phyloP scores from a whole-genome alignment of 345 rosid species.

The Syzygium oleosum region DNA sequence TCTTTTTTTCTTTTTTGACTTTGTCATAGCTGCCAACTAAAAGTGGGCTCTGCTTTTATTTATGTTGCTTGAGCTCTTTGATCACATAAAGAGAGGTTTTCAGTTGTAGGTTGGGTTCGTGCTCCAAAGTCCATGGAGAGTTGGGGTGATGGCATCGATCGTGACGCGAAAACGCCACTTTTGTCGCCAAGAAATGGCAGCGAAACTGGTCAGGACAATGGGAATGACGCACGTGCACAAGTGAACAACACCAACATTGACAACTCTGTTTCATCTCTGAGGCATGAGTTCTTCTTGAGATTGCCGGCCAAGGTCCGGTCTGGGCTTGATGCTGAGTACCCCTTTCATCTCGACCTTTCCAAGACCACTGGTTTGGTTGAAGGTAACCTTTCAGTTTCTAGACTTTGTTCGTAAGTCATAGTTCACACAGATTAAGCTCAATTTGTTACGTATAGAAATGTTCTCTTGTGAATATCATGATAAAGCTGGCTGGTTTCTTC shows the following conservation, averaged over 20 bases:
- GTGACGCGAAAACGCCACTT: background rate
- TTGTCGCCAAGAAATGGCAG: background rate
- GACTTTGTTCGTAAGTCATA: background rate
- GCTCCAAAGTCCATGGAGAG: background rate
- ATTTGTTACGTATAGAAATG: background rate
- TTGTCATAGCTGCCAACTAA: background rate
- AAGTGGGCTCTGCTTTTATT: background rate
- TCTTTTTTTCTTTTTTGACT: background rate
- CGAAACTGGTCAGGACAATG: background rate
- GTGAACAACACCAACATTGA: background rate
- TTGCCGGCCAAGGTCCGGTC: constrained; percentile 23
- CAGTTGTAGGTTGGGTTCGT: background rate
- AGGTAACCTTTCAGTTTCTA: constrained; percentile 7
- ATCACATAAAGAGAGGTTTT: background rate
- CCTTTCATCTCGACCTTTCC: constrained; percentile 18
- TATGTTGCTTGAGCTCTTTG: background rate
- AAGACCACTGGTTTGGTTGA: constrained; percentile 11
- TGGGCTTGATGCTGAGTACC: constrained; percentile 23
- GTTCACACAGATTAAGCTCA: background rate
- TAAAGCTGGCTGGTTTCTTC: background rate
- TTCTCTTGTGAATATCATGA: background rate
- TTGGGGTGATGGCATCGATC: background rate
- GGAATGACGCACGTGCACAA: background rate
- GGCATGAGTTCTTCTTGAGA: constrained; percentile 17
- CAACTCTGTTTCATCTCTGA: background rate